phyloP scores from a whole-genome alignment of 1,284 basidiomycete species.

The Anthracocystis setariae region DNA sequence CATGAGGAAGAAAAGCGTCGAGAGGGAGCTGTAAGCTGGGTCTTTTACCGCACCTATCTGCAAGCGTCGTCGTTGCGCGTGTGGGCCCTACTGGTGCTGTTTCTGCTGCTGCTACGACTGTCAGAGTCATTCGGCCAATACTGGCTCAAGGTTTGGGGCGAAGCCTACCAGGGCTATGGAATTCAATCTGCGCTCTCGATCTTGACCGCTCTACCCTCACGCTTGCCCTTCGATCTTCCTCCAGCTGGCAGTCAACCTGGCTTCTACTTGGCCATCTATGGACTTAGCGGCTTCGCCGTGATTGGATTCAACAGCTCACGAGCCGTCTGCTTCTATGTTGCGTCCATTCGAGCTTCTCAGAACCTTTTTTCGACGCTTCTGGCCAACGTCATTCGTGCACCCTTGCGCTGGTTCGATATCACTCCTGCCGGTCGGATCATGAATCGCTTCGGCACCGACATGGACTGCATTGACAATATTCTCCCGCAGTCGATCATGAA shows the following conservation, averaged over 20 bases:
- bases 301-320: slow-evolving; percentile 45
- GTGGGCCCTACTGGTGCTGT: slow-evolving; percentile 31
- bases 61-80: slow-evolving; percentile 34
- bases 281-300: slow-evolving; percentile 35
- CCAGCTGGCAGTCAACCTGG: slow-evolving; percentile 23
- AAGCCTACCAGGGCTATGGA: slow-evolving; percentile 34
- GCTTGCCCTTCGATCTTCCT: slow-evolving; percentile 21
- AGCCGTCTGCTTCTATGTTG: slow-evolving; percentile 41
- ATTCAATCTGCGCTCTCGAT: not conserved
- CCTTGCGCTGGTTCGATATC: slow-evolving; percentile 62
- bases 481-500: slow-evolving; percentile 56
- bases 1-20: slow-evolving; percentile 53
- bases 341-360: slow-evolving; percentile 45
- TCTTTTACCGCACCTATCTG: slow-evolving; percentile 51
- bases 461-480: slow-evolving; percentile 60
- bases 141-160: slow-evolving; percentile 62
- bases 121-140: slow-evolving; percentile 49
- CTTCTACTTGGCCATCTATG: slow-evolving; percentile 45
- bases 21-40: slow-evolving; percentile 48
- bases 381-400: slow-evolving; percentile 53
- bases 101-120: slow-evolving; percentile 31
- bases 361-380: slow-evolving; percentile 57
- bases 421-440: slow-evolving; percentile 61
- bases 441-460: slow-evolving; percentile 64
- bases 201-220: not conserved